phyloP scores from a whole-genome alignment of 2,329 filamentous ascomycete species.

The Colletotrichum echinochloae region DNA sequence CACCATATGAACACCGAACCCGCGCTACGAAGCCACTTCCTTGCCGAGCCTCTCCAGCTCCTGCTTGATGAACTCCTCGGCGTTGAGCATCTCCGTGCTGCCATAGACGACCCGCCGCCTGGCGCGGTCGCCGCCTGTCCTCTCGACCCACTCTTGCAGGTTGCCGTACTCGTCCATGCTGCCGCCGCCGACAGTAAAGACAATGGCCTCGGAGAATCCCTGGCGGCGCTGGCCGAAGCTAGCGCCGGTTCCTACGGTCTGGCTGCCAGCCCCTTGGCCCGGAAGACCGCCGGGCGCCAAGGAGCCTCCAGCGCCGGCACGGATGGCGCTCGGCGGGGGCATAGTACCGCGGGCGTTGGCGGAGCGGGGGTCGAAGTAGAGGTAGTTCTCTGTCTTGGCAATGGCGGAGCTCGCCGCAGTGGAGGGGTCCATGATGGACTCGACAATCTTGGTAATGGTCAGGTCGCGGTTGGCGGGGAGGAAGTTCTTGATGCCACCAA shows the following conservation, averaged over 20 bases:
- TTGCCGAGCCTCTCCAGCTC: constrained; percentile 73
- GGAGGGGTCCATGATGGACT: constrained; percentile 96
- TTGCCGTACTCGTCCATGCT: constrained; percentile 99
- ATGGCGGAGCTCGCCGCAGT: constrained; percentile 92
- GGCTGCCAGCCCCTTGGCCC: constrained; percentile 57
- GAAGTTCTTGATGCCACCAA: constrained; percentile 98
- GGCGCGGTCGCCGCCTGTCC: constrained; percentile 75
- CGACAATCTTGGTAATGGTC: constrained; percentile 96
- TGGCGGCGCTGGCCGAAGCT: constrained; percentile 93
- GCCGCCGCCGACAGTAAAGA: constrained; percentile 95
- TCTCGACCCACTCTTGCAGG: constrained; percentile 92
- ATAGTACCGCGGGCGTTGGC: constrained; percentile 93
- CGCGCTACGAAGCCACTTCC: constrained; percentile 59
- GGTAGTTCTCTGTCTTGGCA: constrained; percentile 94
- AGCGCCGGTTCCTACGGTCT: constrained; percentile 74
- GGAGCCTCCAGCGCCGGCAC: constrained; percentile 56
- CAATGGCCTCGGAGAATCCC: constrained; percentile 88
- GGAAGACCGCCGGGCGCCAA: constrained; percentile 60
- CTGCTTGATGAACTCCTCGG: constrained; percentile 72
- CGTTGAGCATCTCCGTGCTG: constrained; percentile 85
- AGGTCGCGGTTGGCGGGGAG: constrained; percentile 95
- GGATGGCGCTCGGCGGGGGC: constrained; percentile 78
- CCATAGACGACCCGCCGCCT: constrained; percentile 92
- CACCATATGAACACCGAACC: neutral
- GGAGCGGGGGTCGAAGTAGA: constrained; percentile 96